A percentile compares a stretch with the other conserved stretches of the same genome.
Conservation (phyloP, 106 monocot genomes). For the Dendrobium officinale region DNA sequence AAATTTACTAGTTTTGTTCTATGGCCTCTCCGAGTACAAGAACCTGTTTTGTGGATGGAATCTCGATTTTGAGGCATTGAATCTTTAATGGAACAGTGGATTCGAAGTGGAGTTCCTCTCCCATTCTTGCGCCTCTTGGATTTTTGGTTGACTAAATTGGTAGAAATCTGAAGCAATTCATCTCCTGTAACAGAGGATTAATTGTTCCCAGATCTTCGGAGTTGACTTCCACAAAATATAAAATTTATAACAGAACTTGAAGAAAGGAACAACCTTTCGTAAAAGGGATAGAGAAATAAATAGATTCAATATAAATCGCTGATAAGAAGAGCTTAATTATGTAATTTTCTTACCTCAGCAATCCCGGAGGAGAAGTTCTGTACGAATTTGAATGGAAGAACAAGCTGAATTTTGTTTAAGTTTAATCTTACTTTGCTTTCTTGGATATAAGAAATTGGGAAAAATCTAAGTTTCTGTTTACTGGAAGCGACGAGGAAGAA, state of each 20-base stretch:
- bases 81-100: not conserved
- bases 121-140: not conserved
- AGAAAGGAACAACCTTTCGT: not conserved
- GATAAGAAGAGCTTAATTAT: no score
- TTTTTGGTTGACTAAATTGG: not conserved
- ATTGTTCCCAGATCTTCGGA: not conserved
- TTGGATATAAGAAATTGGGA: no score
- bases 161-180: no score
- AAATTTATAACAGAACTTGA: not conserved
- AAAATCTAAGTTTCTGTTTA: not conserved
- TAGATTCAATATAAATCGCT: not conserved
- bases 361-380: no score
- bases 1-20: not conserved
- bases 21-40: not conserved
- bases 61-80: not conserved
- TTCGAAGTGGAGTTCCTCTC: not conserved
- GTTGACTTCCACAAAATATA: not conserved
- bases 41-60: conserved; percentile 1
- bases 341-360: no score
- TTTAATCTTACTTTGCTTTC: no score
- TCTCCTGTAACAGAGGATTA: not conserved
- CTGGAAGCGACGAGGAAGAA: not conserved
- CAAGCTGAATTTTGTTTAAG: no score
- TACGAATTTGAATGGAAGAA: no score
- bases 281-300: not conserved